These are phyloP conservation scores for Parasitella parasitica DNA, from an alignment of 371 early-diverging fungal species.

Conservation along the genomic window DNA sequence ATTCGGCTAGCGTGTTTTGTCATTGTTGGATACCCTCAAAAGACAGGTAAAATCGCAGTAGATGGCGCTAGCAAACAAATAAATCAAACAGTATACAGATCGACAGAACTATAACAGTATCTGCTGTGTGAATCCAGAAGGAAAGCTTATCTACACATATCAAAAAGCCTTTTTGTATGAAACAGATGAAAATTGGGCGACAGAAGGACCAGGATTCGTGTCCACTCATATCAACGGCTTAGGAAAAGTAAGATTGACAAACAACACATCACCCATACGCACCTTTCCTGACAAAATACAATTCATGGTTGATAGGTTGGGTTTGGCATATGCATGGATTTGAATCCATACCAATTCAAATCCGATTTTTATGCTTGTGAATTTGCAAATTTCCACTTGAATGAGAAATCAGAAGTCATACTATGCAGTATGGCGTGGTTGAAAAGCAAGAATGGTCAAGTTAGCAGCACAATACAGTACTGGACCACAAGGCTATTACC, in stretches of 20 bases:
- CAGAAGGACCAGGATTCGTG: conserved; percentile 66
- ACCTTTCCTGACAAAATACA: background rate
- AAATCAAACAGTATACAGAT: background rate
- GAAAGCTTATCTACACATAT: conserved; percentile 56
- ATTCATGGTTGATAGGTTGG: too few relatives aligned
- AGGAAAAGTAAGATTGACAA: conserved; percentile 57
- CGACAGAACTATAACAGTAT: conserved; percentile 58
- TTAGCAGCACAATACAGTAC: conserved; percentile 46
- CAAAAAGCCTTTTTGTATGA: conserved; percentile 72
- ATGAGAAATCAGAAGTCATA: conserved; percentile 48
- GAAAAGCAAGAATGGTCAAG: conserved; percentile 19
- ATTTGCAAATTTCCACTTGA: conserved; percentile 64
- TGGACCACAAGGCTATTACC: conserved; percentile 65
- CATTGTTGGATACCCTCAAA: conserved; percentile 70
- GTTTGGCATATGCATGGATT: too few relatives aligned
- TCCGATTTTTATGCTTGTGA: conserved; percentile 61
- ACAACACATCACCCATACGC: background rate
- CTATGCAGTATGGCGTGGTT: conserved; percentile 78
- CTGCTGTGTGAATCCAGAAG: conserved; percentile 55
- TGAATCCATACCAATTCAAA: background rate
- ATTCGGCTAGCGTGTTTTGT: conserved; percentile 56
- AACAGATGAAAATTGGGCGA: conserved; percentile 77
- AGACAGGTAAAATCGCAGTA: conserved; percentile 4
- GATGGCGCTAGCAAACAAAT: background rate
- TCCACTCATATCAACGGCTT: conserved; percentile 41